These are phyloP conservation scores for Crassisporium funariophilum DNA, from an alignment of 768 basidiomycete genomes.

Conservation along the genomic window DNA sequence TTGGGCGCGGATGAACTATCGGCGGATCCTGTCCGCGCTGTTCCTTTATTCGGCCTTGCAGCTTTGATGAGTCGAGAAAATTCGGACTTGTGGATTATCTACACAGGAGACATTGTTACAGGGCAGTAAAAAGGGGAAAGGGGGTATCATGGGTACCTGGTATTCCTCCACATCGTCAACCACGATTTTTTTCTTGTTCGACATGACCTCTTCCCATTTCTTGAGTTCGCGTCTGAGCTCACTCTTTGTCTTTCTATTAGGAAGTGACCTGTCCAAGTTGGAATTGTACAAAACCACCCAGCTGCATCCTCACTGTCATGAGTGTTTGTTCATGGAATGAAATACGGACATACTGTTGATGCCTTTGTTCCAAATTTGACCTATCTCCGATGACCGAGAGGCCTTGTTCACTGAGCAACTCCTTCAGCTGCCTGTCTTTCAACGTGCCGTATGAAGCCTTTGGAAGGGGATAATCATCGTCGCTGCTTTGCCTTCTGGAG, in stretches of 20 bases:
- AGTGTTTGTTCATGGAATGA: neutral
- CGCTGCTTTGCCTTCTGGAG: constrained; percentile 24
- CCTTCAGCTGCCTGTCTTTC: constrained; percentile 61
- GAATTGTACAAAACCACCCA: constrained; percentile 75
- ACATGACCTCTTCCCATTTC: constrained; percentile 56
- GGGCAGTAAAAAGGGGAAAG: neutral
- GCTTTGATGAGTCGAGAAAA: neutral
- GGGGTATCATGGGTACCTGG: constrained; percentile 18
- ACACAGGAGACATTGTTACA: constrained; percentile 3
- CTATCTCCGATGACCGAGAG: constrained; percentile 57
- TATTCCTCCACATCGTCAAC: constrained; percentile 33
- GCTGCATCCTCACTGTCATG: constrained; percentile 32
- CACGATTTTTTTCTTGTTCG: constrained; percentile 41
- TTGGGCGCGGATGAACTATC: neutral
- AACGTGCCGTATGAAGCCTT: constrained; percentile 66
- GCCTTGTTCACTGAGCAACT: constrained; percentile 52
- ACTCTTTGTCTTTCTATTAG: constrained; percentile 44
- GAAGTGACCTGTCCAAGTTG: constrained; percentile 59
- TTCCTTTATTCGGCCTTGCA: neutral
- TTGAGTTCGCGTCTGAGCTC: constrained; percentile 56
- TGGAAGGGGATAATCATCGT: constrained; percentile 51
- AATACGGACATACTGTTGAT: constrained; percentile 51
- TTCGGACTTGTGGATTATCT: neutral
- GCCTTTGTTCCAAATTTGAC: constrained; percentile 52
- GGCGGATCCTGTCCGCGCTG: neutral